phyloP scores from a whole-genome alignment of 2,329 filamentous ascomycete genomes.

The Fusarium begoniae region DNA sequence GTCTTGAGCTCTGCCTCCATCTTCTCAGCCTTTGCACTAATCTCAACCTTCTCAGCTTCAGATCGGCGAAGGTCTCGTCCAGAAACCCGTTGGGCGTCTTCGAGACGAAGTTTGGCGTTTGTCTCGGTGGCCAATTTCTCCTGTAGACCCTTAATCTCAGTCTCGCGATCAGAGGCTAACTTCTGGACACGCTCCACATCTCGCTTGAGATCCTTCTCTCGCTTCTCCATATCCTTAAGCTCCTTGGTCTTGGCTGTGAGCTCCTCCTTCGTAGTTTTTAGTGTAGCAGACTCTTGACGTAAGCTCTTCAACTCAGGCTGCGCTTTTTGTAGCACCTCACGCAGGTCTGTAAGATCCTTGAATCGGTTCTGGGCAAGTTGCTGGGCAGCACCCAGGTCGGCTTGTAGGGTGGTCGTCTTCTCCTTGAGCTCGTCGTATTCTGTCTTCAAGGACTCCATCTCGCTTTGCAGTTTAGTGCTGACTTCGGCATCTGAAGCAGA shows the following conservation, averaged over 20 bases:
- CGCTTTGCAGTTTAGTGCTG: constrained; percentile 65
- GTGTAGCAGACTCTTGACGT: constrained; percentile 76
- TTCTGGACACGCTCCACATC: constrained; percentile 78
- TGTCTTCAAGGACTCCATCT: constrained; percentile 64
- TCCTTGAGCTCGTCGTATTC: constrained; percentile 75
- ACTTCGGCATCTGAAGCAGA: constrained; percentile 50
- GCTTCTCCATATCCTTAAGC: constrained; percentile 79
- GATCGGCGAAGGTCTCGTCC: constrained; percentile 81
- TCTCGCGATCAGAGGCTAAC: constrained; percentile 76
- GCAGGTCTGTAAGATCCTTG: constrained; percentile 84
- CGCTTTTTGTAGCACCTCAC: constrained; percentile 81
- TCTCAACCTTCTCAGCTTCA: constrained; percentile 82
- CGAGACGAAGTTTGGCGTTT: constrained; percentile 74
- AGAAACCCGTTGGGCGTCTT: constrained; percentile 79
- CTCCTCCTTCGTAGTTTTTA: constrained; percentile 81
- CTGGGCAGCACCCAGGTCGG: constrained; percentile 85
- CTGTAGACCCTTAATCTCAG: constrained; percentile 79
- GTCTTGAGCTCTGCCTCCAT: constrained; percentile 74
- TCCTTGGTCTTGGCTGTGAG: constrained; percentile 67
- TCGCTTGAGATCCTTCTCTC: constrained; percentile 81
- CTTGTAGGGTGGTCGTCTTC: constrained; percentile 76
- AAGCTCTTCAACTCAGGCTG: constrained; percentile 86
- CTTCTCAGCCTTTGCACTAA: constrained; percentile 77
- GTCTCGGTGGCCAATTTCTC: constrained; percentile 82
- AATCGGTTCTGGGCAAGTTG: constrained; percentile 87